Percentiles rank a stretch among this genome's conserved stretches.
phyloP scores from a whole-genome alignment of 352 stramenopile species.

The Phytophthora hybrid region DNA sequence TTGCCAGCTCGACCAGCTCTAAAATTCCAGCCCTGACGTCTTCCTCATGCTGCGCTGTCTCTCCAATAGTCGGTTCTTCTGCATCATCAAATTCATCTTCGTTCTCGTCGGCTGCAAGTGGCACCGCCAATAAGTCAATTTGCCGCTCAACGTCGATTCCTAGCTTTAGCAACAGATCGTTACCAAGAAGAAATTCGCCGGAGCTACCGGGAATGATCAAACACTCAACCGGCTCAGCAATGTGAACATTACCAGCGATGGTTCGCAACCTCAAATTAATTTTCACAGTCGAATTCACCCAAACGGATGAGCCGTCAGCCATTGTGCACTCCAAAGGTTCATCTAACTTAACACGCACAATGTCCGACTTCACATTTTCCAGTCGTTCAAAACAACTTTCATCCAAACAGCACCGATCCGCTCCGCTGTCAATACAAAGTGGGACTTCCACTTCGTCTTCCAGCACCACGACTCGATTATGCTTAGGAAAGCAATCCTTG shows the following conservation, averaged over 20 bases:
- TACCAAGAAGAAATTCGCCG: slow-evolving; percentile 19
- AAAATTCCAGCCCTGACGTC: neutral
- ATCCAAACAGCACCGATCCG: slow-evolving; percentile 4
- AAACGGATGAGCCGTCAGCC: too few species aligned
- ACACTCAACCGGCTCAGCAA: slow-evolving; percentile 23
- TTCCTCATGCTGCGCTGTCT: neutral
- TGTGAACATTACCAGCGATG: too few species aligned
- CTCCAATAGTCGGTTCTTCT: neutral
- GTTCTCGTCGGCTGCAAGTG: too few species aligned
- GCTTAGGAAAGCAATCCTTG: neutral
- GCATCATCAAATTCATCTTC: too few species aligned
- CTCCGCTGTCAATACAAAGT: slow-evolving; percentile 16
- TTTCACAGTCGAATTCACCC: too few species aligned
- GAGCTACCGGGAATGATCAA: slow-evolving; percentile 23
- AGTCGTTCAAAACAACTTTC: slow-evolving; percentile 6
- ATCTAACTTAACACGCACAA: neutral
- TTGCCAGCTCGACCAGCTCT: neutral
- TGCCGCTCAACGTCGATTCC: too few species aligned
- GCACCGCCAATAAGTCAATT: too few species aligned
- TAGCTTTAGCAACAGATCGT: slow-evolving; percentile 17
- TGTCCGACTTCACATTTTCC: neutral
- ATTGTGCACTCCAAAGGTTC: neutral
- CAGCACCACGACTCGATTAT: slow-evolving; percentile 7
- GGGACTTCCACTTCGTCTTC: slow-evolving; percentile 11
- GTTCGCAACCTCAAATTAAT: too few species aligned